These are phyloP conservation scores for Lumnitzera littorea DNA, from an alignment of 345 rosid species.

Conservation along the genomic window DNA sequence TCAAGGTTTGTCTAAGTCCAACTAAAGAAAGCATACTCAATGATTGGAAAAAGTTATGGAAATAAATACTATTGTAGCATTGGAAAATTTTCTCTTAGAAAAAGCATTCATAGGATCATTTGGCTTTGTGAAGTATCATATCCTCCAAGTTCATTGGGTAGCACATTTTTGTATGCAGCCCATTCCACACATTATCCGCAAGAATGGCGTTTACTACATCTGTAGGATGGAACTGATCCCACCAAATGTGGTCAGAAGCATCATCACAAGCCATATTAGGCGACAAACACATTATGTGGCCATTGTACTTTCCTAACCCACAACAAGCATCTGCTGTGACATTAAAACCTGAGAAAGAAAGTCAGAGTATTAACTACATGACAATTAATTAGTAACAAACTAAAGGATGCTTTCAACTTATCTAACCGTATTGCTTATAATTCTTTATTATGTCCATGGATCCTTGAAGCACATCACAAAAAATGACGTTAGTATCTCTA, in stretches of 20 bases:
- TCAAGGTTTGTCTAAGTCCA: no score
- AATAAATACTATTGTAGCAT: no score
- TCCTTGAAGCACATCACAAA: conserved; percentile 73
- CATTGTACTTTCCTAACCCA: conserved; percentile 73
- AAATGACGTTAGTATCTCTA: conserved; percentile 42
- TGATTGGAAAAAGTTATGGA: no score
- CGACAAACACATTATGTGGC: conserved; percentile 74
- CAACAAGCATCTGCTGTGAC: conserved; percentile 76
- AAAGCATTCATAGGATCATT: neutral
- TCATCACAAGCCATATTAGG: conserved; percentile 77
- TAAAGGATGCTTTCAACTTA: neutral
- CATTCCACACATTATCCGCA: conserved; percentile 84
- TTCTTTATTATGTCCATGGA: conserved; percentile 81
- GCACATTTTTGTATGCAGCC: conserved; percentile 74
- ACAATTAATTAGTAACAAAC: neutral
- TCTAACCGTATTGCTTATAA: conserved; percentile 53
- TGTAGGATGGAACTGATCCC: conserved; percentile 95
- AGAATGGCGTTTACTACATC: conserved; percentile 73
- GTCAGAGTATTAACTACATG: neutral
- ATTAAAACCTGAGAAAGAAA: conserved; percentile 50
- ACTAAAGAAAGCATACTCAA: no score
- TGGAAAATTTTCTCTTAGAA: neutral
- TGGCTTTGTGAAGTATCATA: conserved; percentile 23
- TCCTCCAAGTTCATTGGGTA: conserved; percentile 60
- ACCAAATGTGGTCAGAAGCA: conserved; percentile 69